Evolutionary conservation across 257 asterid species (phyloP).

Genomic region (Cinchona pubescens): DNA sequence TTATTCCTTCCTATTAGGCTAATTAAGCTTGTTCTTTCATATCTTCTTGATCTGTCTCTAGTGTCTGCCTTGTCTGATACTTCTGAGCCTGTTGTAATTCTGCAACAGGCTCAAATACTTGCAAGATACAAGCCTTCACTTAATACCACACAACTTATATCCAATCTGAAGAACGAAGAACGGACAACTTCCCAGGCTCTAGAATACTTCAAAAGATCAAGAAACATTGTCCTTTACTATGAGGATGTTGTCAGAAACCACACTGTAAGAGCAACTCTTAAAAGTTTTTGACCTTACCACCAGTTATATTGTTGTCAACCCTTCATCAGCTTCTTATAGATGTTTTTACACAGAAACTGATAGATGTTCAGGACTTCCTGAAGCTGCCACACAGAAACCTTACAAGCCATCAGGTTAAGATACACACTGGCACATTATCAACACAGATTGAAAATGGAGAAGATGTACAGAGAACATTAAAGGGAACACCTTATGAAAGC

Average conservation of each 20-base stretch:
- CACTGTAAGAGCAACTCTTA: conserved; percentile 35
- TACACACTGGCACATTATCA: conserved; percentile 59
- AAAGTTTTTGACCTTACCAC: not conserved
- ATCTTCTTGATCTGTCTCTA: not conserved
- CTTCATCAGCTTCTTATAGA: not conserved
- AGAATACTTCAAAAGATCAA: conserved; percentile 57
- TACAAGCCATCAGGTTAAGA: conserved; percentile 69
- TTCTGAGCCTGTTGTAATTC: not conserved
- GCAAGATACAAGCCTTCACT: conserved; percentile 65
- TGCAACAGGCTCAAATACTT: conserved; percentile 60
- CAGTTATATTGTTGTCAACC: not conserved
- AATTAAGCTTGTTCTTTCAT: not conserved
- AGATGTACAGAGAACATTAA: conserved; percentile 41
- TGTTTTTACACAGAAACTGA: conserved; percentile 50
- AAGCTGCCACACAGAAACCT: conserved; percentile 60
- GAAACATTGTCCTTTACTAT: conserved; percentile 67
- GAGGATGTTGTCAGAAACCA: conserved; percentile 62
- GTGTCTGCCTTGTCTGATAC: not conserved
- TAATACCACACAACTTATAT: conserved; percentile 45
- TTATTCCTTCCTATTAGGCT: not conserved
- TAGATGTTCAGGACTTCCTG: conserved; percentile 65
- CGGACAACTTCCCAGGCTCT: conserved; percentile 38
- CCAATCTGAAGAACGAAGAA: conserved; percentile 42
- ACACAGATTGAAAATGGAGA: conserved; percentile 54
- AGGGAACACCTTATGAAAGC: conserved; percentile 56